phyloP scores from a whole-genome alignment of 1,284 basidiomycete genomes.

The Pholiota adiposa region DNA sequence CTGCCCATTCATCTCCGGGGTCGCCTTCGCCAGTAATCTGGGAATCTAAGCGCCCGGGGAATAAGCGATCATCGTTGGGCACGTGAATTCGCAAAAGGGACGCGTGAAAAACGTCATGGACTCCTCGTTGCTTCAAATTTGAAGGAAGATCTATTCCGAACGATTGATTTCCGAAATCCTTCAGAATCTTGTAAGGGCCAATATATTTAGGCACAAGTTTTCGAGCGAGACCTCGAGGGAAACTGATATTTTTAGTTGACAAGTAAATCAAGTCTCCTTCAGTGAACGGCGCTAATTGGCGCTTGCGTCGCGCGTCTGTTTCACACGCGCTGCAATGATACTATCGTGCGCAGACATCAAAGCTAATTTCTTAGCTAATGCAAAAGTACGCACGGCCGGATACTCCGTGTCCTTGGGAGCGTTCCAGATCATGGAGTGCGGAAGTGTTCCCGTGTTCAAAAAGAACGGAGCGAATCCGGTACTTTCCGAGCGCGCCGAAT shows the following conservation, averaged over 20 bases:
- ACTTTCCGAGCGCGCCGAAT: conserved; percentile 28
- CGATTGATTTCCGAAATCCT: neutral
- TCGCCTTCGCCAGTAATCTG: conserved; percentile 15
- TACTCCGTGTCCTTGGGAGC: conserved; percentile 19
- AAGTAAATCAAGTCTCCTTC: neutral
- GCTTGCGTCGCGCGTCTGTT: conserved; percentile 34
- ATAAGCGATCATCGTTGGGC: conserved; percentile 27
- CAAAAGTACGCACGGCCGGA: conserved; percentile 30
- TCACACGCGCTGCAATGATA: conserved; percentile 31
- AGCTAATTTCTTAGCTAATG: conserved; percentile 23
- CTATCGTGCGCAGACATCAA: conserved; percentile 35
- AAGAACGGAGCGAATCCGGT: conserved; percentile 35
- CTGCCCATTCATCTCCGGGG: conserved; percentile 19
- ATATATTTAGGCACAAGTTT: conserved; percentile 17
- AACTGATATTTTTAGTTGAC: neutral
- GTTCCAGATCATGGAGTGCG: conserved; percentile 33
- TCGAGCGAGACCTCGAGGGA: conserved; percentile 6
- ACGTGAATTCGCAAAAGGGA: conserved; percentile 25
- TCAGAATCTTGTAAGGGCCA: neutral
- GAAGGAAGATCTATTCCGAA: conserved; percentile 34
- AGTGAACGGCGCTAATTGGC: conserved; percentile 5
- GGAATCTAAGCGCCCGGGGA: conserved; percentile 22
- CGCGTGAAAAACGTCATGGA: conserved; percentile 28
- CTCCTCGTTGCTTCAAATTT: conserved; percentile 21
- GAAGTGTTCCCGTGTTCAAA: conserved; percentile 33